A percentile compares a stretch with the other conserved stretches of the same genome.
Conservation (phyloP, 306 rosid species). For the Lathyrus aphaca region DNA sequence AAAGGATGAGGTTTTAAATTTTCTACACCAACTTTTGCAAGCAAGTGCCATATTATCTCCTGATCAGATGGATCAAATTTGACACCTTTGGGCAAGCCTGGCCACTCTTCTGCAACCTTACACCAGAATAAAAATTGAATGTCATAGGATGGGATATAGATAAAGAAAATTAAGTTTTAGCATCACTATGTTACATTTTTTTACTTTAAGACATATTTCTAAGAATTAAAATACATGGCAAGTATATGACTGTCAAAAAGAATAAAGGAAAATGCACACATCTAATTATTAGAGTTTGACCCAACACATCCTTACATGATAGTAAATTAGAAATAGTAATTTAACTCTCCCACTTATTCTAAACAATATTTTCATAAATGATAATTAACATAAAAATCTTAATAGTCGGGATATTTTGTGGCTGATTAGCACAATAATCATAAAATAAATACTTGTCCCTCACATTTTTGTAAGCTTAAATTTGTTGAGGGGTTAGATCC, state of each 20-base stretch:
- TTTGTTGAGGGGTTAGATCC: constrained; percentile 12
- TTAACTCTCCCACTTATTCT: too few relatives aligned
- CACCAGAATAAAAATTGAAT: constrained; percentile 32
- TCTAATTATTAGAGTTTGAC: too few relatives aligned
- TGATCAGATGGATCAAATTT: constrained; percentile 92
- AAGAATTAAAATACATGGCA: too few relatives aligned
- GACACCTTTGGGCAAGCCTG: constrained; percentile 90
- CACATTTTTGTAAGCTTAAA: constrained; percentile 3
- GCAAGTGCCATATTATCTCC: constrained; percentile 76
- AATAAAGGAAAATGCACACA: too few relatives aligned
- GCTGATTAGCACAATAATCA: constrained; percentile 35
- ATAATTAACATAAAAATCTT: too few relatives aligned
- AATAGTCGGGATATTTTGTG: not conserved
- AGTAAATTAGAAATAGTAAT: too few relatives aligned
- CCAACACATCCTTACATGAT: too few relatives aligned
- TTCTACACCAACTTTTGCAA: constrained; percentile 64
- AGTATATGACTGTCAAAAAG: too few relatives aligned
- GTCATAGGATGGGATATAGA: not conserved
- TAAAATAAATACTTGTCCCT: constrained; percentile 32
- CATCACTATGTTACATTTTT: too few relatives aligned
- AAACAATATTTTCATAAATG: too few relatives aligned
- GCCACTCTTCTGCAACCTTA: constrained; percentile 84
- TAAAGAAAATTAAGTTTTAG: too few relatives aligned
- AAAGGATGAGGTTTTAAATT: constrained; percentile 69
- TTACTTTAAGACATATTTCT: too few relatives aligned